Evolutionary conservation across 2,329 filamentous ascomycete genomes (phyloP), one percentile per base, ranked within the genome.

Genomic region (Pezicula rhizophila): DNA sequence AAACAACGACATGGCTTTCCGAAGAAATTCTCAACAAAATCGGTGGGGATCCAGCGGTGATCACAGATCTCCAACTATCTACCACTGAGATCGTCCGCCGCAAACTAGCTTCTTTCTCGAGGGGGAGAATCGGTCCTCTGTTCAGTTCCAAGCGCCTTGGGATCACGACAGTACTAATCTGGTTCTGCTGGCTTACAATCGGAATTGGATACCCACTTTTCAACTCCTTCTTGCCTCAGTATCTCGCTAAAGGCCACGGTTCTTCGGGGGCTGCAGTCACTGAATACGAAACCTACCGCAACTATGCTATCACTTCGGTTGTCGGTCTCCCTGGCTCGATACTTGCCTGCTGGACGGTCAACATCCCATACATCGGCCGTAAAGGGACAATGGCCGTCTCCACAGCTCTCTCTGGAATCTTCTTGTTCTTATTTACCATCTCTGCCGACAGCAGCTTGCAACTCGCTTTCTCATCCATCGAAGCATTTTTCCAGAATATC

Each of bases 211-310:
- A 92, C 61, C 89, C 88, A 1, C 78, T 95, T 2, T 95, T 92
- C 77, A 93, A 93, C 66, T 85, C 87, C 46, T 95, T 95, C 68
- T 75, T 95, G n/a, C 89, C 89, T 0, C 87, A 93, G 57, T 93
- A 93, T 62, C 79, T 95, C 51, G 79, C 82, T 20, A 77, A 81
- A 48, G 76, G 79, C 23, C 71, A 70, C 10, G 60, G 58, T 7
- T 48, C 63, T 8, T 46, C 53, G 14, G 58, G 62, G 15, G 56
- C 59, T 31, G 58, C 53, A 28, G 59, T 76, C 47, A 71, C 73
- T 3, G 63, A 66, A 51, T 51, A 62, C 40, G 69, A 70, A 18
- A 79, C 80, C 0, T 95, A 93, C 70, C 83, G 86, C 52, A 89
- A 89, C 73, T 92, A 90, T 65, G 84, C 84, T 64, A 90, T 95